Base-by-base conservation (phyloP, 371 early-diverging fungal species). In the Mortierella sp. region DNA sequence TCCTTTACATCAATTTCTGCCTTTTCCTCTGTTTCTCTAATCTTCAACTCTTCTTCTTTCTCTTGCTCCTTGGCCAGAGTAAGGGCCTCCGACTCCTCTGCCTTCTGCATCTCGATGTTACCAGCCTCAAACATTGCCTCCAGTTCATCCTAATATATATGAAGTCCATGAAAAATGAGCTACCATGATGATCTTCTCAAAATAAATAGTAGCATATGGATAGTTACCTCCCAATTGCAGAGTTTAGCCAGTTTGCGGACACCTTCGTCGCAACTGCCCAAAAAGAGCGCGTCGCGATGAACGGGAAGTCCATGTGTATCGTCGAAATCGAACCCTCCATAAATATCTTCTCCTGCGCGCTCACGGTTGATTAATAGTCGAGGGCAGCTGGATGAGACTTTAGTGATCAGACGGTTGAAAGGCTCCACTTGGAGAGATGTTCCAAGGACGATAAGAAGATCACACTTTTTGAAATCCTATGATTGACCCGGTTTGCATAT, bases 401-500 rank as follows among this genome's bases (percentile, higher is more conserved):
- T 62, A 61, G 93, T 86, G 66, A 96, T 90, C 17, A 97, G 79
- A 0, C 87, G 85, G 12, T 95, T 93, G 82, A 98, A 98, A 23
- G 98, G 98, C 35, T 94, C 92, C 1, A 95, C 95, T 69, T 89
- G 85, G 17, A 95, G 66, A 31, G 93, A 92, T 22, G 98, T 97
- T 8, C 98, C 98, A 83, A 98, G 90, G 15, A 98, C 94, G 68
- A 97, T 92, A 31, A 97, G 82, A 61, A 96, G 80, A 70, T 98
- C 98, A 49, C 95, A 93, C 17, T 76, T 58, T 32, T 83, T 79
- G 70, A 94, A 91, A 68, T 93, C 94, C 86, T 91, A 83, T n/a
- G n/a, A n/a, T n/a, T n/a, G n/a, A n/a, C n/a, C n/a, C n/a, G n/a
- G n/a, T 57, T 23, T 17, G 23, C 17, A 15, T 0, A 57, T 28